A percentile compares a stretch with the other conserved stretches of the same genome.
Evolutionary conservation across 139 green algal species (phyloP).

Genomic region (Chlamydomonas sp.): DNA sequence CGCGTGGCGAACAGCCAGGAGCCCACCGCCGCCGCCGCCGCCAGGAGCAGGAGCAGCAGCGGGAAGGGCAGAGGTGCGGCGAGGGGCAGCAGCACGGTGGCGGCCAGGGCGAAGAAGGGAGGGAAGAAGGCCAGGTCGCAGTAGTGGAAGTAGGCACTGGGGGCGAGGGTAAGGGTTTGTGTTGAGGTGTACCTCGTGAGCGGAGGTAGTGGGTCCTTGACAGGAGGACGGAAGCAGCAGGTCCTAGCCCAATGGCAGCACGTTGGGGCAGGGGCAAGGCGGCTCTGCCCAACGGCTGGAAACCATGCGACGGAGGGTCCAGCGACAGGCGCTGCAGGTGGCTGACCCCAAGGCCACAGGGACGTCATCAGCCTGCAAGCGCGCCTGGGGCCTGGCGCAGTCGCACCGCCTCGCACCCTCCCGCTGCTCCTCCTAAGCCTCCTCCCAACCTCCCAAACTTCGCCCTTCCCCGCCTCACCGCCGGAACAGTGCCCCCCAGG

Average conservation of each 20-base stretch:
- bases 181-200: not conserved
- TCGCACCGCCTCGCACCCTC: too few relatives aligned
- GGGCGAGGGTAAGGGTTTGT: not conserved
- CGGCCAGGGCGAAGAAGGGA: slow-evolving; percentile 8
- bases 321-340: too few relatives aligned
- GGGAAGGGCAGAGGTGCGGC: slow-evolving; percentile 8
- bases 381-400: too few relatives aligned
- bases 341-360: too few relatives aligned
- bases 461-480: not conserved
- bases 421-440: too few relatives aligned
- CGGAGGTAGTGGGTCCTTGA: not conserved
- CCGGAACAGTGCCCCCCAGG: slow-evolving; percentile 31
- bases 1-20: not conserved
- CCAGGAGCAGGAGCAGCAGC: not conserved
- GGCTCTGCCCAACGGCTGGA: too few relatives aligned
- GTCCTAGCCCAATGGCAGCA: too few relatives aligned
- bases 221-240: too few relatives aligned
- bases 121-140: slow-evolving; percentile 27
- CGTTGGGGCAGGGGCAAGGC: too few relatives aligned
- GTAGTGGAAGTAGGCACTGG: slow-evolving; percentile 23
- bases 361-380: too few relatives aligned
- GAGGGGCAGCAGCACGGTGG: not conserved
- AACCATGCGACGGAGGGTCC: too few relatives aligned
- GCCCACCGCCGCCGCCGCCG: not conserved
- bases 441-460: not conserved